Conservation (phyloP, 73 alveolate species). For the Paramecium pentaurelia region DNA sequence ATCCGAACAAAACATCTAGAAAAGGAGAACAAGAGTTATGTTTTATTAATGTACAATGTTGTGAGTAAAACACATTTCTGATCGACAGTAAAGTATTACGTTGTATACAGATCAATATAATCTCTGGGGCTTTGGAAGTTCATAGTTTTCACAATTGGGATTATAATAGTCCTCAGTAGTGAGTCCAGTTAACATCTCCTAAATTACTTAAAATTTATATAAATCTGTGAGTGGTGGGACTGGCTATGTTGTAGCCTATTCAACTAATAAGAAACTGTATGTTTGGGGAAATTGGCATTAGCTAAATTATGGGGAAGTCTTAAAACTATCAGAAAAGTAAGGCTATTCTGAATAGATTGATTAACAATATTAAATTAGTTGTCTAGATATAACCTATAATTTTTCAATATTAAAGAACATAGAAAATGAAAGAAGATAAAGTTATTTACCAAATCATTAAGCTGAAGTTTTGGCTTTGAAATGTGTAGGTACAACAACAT, state of each 20-base stretch:
- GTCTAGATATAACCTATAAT: not conserved
- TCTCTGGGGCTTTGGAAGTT: conserved; percentile 4
- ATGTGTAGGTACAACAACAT: not conserved
- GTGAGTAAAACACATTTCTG: not conserved
- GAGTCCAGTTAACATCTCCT: not conserved
- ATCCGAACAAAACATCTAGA: not conserved
- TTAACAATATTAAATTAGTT: not conserved
- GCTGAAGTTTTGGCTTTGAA: not conserved
- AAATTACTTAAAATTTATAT: not conserved
- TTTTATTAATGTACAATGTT: not conserved
- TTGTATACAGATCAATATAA: not conserved
- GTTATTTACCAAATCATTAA: not conserved
- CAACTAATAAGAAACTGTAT: not conserved
- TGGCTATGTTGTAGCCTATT: not conserved
- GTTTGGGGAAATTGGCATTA: conserved; percentile 1
- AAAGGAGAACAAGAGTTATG: conserved; percentile 23
- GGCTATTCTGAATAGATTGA: not conserved
- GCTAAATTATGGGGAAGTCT: not conserved
- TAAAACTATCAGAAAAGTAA: not conserved
- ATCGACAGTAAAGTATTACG: not conserved
- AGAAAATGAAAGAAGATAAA: not conserved
- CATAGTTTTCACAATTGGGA: not conserved
- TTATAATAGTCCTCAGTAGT: not conserved
- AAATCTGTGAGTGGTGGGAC: not conserved
- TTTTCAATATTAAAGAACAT: not conserved